A percentile compares a stretch with the other conserved stretches of the same genome.
phyloP scores from a whole-genome alignment of 371 early-diverging fungal species.

The Rhizopus arrhizus region DNA sequence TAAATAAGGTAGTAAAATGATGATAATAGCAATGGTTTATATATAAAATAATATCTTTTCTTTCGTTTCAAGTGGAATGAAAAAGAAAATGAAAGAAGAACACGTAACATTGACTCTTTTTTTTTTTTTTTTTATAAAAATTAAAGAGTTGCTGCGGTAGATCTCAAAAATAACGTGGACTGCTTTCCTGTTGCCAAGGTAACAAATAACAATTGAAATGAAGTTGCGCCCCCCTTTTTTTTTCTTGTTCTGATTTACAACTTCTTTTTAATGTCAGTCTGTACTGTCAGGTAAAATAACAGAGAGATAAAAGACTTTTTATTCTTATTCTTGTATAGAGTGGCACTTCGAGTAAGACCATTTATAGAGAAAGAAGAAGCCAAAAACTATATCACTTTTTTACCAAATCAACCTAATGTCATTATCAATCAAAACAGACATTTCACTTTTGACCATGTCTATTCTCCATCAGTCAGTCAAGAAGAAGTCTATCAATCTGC shows the following conservation, averaged over 20 bases:
- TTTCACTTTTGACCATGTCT: slow-evolving; percentile 89
- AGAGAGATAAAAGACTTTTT: not conserved
- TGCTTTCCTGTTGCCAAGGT: slow-evolving; percentile 7
- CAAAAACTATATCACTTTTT: slow-evolving; percentile 38
- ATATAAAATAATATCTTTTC: not conserved
- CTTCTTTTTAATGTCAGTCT: slow-evolving; percentile 6
- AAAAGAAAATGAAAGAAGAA: not conserved
- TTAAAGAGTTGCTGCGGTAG: slow-evolving; percentile 1
- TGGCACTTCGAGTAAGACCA: slow-evolving; percentile 78
- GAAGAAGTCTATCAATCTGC: slow-evolving; percentile 69
- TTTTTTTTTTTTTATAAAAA: not conserved
- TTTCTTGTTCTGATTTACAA: not conserved
- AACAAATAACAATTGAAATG: not conserved
- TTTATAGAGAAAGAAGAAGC: slow-evolving; percentile 67
- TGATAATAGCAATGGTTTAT: not conserved
- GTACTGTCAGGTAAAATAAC: not conserved
- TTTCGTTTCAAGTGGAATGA: not conserved
- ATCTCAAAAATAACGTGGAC: not conserved
- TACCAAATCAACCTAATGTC: slow-evolving; percentile 37
- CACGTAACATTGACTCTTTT: slow-evolving; percentile 7
- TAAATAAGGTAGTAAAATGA: not conserved
- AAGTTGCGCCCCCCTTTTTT: not conserved
- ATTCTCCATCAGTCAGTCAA: slow-evolving; percentile 73
- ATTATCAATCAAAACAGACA: slow-evolving; percentile 58
- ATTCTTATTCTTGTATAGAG: slow-evolving; percentile 39